Evolutionary conservation across 768 basidiomycete species (phyloP).

Genomic region (Macrolepiota dolichaula): DNA sequence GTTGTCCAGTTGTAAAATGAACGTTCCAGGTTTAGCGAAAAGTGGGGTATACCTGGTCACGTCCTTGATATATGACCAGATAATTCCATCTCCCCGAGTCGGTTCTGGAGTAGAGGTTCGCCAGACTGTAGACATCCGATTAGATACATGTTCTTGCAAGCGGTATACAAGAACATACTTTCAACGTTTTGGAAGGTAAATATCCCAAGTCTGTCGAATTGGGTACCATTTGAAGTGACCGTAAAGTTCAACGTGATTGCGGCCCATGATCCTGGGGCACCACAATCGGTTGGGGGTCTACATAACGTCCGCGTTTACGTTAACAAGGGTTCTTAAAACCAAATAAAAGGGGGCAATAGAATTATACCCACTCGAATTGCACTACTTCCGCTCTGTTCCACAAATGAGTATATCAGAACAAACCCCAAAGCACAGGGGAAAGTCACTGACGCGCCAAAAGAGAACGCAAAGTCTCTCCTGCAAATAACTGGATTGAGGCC

Average conservation of each 20-base stretch:
- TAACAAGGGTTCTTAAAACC: neutral
- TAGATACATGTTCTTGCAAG: neutral
- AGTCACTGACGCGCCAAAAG: slow-evolving; percentile 57
- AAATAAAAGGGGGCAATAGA: neutral
- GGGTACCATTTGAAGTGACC: slow-evolving; percentile 73
- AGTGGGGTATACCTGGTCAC: slow-evolving; percentile 70
- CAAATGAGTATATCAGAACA: neutral
- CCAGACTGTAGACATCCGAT: slow-evolving; percentile 49
- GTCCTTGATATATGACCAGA: slow-evolving; percentile 78
- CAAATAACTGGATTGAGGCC: neutral
- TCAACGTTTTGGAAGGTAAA: slow-evolving; percentile 80
- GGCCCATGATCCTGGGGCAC: slow-evolving; percentile 67
- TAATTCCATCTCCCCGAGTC: slow-evolving; percentile 59
- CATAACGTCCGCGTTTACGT: neutral
- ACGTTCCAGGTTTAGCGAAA: slow-evolving; percentile 62
- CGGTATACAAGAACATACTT: slow-evolving; percentile 36
- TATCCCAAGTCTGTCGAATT: slow-evolving; percentile 68
- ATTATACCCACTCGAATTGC: slow-evolving; percentile 43
- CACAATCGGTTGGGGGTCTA: slow-evolving; percentile 74
- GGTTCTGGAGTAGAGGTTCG: slow-evolving; percentile 81
- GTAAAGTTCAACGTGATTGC: slow-evolving; percentile 76
- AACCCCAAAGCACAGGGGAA: neutral
- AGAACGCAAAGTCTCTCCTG: slow-evolving; percentile 68
- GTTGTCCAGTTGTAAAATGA: slow-evolving; percentile 76
- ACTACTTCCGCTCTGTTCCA: slow-evolving; percentile 56